Base-by-base conservation (phyloP, 371 early-diverging fungal genomes). In the Mucor piriformis region DNA sequence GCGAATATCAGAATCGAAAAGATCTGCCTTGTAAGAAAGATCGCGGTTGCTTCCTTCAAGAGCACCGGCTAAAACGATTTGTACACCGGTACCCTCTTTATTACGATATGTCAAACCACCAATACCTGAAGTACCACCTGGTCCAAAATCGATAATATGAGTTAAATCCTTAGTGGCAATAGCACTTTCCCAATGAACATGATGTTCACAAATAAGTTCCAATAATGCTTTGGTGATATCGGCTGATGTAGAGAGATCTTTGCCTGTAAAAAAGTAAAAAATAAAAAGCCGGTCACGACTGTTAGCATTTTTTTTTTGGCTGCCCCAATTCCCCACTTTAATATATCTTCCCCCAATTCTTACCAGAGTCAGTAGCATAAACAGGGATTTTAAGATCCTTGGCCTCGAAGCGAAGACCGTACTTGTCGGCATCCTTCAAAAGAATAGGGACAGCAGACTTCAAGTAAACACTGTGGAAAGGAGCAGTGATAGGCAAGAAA, bases 71-170 rank as follows among this genome's bases (percentile, higher is more conserved):
- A 92, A 79, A 50, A 92, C 74, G 21, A 94, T 88, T 64, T 92
- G 93, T 44, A 94, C 93, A 63, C 97, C 97, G n/a, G 92, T 88
- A 52, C 97, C 97, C 65, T 95, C 95, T 85, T 92, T 93, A 84
- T 95, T 95, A 63, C 95, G 90, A 73, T 93, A 86, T 18, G 95
- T 95, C 66, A 97, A 77, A 49, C 87, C 87, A 66, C 90, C 91
- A 64, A 91, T 87, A 58, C 95, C 96, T 10, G 92, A 91, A 34
- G 92, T 79, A 54, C 93, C 94, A 64, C 95, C 95, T 6, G 96
- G 96, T 16, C 97, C 97, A 75, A 95, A 96, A 79, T 96, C 97
- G 46, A 96, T 77, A 38, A 95, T 85, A 68, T 96, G 97, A 12
- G 95, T 94, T 68, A 90, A 75, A 40, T 77, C 80, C 24, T 83